Base-by-base conservation (phyloP, 2,329 filamentous ascomycete genomes). In the Alternaria novae-zelandiae region DNA sequence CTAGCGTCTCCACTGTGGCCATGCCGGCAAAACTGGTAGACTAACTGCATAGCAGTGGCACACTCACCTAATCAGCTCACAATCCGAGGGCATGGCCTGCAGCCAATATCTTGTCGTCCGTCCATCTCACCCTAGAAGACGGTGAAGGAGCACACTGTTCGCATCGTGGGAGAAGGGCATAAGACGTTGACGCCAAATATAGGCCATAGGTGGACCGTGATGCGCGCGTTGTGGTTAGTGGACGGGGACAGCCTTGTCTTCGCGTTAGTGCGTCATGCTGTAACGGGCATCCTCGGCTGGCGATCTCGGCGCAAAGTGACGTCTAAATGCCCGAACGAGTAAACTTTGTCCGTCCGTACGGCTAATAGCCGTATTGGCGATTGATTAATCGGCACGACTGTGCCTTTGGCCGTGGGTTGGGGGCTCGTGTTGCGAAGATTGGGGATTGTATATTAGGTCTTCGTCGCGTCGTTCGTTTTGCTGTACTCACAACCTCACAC, bases 291-390 rank as follows among this genome's bases (percentile, higher is more conserved):
- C 2, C 47, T 59, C 50, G 57, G 32, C 23, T 36, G 57, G 50
- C 25, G 50, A 55, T 59, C 57, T 59, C 57, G 57, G 57, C 26
- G 28, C 8, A 41, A 41, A 41, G 36, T 41, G 36, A 41, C 36
- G 36, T 41, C 36, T 41, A 41, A 43, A n/a, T 54, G n/a, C 57
- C 49, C 21, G 23, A 55, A 55, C 15, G 8, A 59, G 57, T 36
- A 30, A 45, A 55, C 49, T 28, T 55, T 55, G 6, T 17, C 57
- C 15, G 13, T 28, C 20, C 55, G 23, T 5, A 59, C 47, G 41
- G 32, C 41, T 25, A 43, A 26, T 54, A 44, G 45, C 50, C 23
- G 51, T 59, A 43, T 46, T 51, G 12, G 28, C 57, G 20, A 45
- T 45, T 55, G 15, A 55, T 51, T 58, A 53, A 56, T 56, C 32